phyloP scores from a whole-genome alignment of 768 basidiomycete species.

The Mycena filopes region DNA sequence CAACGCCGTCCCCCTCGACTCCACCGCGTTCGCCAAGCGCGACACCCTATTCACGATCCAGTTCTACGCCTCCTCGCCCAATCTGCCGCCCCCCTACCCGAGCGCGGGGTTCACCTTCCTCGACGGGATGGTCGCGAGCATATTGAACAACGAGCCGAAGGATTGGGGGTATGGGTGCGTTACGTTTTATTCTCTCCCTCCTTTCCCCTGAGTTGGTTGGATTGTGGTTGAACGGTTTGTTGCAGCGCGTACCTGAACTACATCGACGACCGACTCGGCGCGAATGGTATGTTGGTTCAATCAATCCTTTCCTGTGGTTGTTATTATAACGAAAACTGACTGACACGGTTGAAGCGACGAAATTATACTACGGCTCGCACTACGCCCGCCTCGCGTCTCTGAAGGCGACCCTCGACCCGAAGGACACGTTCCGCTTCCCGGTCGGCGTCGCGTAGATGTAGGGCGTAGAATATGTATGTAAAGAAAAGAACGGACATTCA shows the following conservation, averaged over 20 bases:
- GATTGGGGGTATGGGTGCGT: conserved; percentile 52
- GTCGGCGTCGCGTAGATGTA: conserved; percentile 26
- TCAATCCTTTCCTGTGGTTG: no score
- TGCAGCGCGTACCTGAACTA: conserved; percentile 57
- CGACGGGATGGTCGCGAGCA: conserved; percentile 49
- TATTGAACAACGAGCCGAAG: conserved; percentile 47
- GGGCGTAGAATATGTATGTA: neutral
- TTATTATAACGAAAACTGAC: no score
- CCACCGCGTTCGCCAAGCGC: conserved; percentile 48
- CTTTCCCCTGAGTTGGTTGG: neutral
- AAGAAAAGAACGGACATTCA: neutral
- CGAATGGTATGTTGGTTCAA: conserved; percentile 26
- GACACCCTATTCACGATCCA: conserved; percentile 47
- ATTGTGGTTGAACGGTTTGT: neutral
- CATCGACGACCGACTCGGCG: conserved; percentile 44
- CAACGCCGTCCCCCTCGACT: conserved; percentile 39
- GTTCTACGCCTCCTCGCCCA: conserved; percentile 47
- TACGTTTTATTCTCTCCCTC: neutral
- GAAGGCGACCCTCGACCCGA: conserved; percentile 34
- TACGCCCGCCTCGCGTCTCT: conserved; percentile 27
- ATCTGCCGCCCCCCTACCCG: conserved; percentile 42
- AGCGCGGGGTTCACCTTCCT: conserved; percentile 53
- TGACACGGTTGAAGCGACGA: conserved; percentile 2
- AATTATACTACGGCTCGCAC: conserved; percentile 35
- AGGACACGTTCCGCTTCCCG: conserved; percentile 34